Base-by-base conservation (phyloP, 2,329 filamentous ascomycete genomes). In the Sporothrix euskadiensis region DNA sequence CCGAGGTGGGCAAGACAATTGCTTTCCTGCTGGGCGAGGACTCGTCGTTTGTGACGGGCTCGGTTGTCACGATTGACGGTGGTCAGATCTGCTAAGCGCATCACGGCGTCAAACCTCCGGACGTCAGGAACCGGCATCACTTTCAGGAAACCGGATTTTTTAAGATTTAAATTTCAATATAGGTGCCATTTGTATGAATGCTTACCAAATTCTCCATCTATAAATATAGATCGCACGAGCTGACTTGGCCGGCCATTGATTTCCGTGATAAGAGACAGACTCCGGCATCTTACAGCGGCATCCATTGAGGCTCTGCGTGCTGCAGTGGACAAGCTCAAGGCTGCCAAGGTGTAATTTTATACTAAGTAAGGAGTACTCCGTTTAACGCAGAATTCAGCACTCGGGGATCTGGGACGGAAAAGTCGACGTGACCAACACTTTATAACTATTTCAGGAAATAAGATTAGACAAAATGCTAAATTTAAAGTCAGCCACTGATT, bases 1-100 rank as follows among this genome's bases (percentile, higher is more conserved):
- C 85, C 16, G 86, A 88, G 73, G 82, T 88, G 59, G 85, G 86
- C 0, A 81, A 82, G 66, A 80, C 81, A 1, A 81, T 87, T 57
- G 74, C 75, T 4, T 87, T 85, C 72, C 88, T 66, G 69, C 79
- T 81, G 4, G 80, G 81, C 0, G 80, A 81, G 32, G 75, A 77
- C 19, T 77, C 76, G 47, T 82, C 57, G 7, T 72, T 72, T 35
- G 32, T 72, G 41, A 72, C 57, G 30, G 70, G 70, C 9, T 39
- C 71, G 19, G 8, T 72, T 35, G 39, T 72, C 6, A 66, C 47
- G 7, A 41, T 72, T 12, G 71, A 72, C 39, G 71, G 71, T 16
- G 71, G 71, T 2, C 26, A 72, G 49, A 59, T 57, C 4, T 72
- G 71, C 63, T 72, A 65, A 9, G 14, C 7, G 19, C 6, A 30